Evolutionary conservation across 2,329 filamentous ascomycete species (phyloP), one percentile per base, ranked within the genome.

Genomic region (Bretziella fagacearum): DNA sequence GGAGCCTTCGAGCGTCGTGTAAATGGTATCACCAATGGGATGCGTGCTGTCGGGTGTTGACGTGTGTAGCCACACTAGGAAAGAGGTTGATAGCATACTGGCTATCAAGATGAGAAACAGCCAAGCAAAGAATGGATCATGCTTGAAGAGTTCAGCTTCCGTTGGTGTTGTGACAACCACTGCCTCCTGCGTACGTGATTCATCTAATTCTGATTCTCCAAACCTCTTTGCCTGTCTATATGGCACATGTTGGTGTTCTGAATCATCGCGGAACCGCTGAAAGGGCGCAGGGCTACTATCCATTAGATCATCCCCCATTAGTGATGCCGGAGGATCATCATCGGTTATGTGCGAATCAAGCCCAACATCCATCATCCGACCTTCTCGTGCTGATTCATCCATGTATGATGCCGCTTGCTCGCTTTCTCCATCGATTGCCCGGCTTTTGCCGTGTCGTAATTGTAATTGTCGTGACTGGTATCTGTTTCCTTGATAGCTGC

Each of bases 51-150:
- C 50, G 46, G 82, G 80, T 1, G 79, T 67, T 15, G 82, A 77
- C 2, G 89, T 96, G 58, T 96, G 85, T 33, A 98, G 70, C 68
- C 83, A 93, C 20, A 94, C 81, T 11, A 98, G 70, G 53, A 94
- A 78, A 56, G 86, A 93, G 1, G 86, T 89, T 10, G 89, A 83
- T 56, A 96, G 74, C 57, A 96, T 73, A 32, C 81, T 81, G 39
- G 84, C 86, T 46, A 93, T 65, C 27, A 78, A 78, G 55, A 96
- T 91, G 41, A 93, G 65, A 60, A 87, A 98, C 36, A 95, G 70
- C 63, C 84, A 87, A 3, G 83, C 84, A 70, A 91, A 98, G 63
- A 96, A 93, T 4, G 79, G 70, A 61, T 98, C 91, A 60, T 96
- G 85, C 43, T 74, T 71, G 51, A 85, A 85, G 18, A 82, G 72